phyloP scores from a whole-genome alignment of 2,329 filamentous ascomycete species.

The Huntiella moniliformis region DNA sequence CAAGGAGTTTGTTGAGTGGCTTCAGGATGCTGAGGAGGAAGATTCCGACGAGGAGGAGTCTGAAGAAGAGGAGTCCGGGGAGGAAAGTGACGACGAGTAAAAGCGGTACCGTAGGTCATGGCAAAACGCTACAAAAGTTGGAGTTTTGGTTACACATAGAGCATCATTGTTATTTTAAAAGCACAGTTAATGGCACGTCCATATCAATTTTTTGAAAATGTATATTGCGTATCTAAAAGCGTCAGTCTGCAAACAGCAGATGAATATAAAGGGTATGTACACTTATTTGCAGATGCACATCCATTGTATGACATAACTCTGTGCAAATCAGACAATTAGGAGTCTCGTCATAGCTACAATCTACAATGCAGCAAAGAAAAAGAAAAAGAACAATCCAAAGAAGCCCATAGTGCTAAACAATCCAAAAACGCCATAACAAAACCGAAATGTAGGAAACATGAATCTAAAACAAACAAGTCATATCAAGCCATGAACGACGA shows the following conservation, averaged over 20 bases:
- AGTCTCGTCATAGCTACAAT: too few species aligned
- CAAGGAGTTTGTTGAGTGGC: slow-evolving; percentile 63
- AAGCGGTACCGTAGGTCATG: not conserved
- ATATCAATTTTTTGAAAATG: not conserved
- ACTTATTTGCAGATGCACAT: too few species aligned
- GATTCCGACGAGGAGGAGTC: slow-evolving; percentile 42
- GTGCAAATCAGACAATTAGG: too few species aligned
- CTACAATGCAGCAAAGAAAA: not conserved
- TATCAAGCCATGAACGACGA: slow-evolving; percentile 3
- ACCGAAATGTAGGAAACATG: too few species aligned
- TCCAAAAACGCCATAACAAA: not conserved
- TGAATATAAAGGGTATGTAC: too few species aligned
- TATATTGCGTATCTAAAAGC: too few species aligned
- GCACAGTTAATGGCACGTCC: not conserved
- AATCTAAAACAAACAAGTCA: not conserved
- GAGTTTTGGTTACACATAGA: too few species aligned
- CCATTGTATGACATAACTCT: too few species aligned
- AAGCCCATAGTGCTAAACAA: not conserved
- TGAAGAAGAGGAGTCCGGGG: slow-evolving; percentile 28
- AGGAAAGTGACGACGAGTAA: slow-evolving; percentile 13
- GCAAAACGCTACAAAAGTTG: not conserved
- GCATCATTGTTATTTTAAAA: too few species aligned
- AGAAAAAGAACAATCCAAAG: not conserved
- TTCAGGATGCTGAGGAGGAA: slow-evolving; percentile 51
- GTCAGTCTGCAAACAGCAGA: too few species aligned